Evolutionary conservation across 2,329 filamentous ascomycete genomes (phyloP), one percentile per base, ranked within the genome.

Genomic region (Curvularia sp.): DNA sequence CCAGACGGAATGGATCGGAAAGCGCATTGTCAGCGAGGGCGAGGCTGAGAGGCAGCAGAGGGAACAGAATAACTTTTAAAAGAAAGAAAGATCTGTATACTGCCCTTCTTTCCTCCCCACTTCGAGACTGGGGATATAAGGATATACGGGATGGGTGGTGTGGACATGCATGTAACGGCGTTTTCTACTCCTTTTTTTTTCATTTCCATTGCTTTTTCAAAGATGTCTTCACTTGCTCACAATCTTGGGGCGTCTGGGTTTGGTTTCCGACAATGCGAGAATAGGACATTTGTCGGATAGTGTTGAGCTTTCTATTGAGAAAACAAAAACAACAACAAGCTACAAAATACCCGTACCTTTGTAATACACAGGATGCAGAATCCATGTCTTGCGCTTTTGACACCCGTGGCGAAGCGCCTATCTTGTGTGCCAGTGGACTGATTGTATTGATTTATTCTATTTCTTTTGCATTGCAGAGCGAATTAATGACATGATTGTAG

Each of bases 1-100:
- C 77, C 96, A 91, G 19, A 93, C 94, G 73, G 94, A 98, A 78
- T 77, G 73, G 73, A 66, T 76, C 21, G 72, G 72, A 55, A 76
- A 77, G 70, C 63, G 70, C 51, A 75, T 75, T 56, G 71, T 76
- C 21, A 67, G 60, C 27, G 74, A 75, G 60, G 74, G 74, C 25
- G 74, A 76, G 61, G 67, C 67, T 8, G 74, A 77, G 63, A 64
- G 72, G 10, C 53, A 62, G 32, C 69, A 69, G 50, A 55, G 74
- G 7, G 74, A 77, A 51, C 68, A 68, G 53, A 70, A 72, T 21
- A 65, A 67, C 47, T 74, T 64, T 49, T 74, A 65, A 27, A 15
- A n/a, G 32, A 36, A 10, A 34, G 6, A 15, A 7, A 27, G 25
- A 27, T 27, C n/a, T n/a, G n/a, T n/a, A n/a, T n/a, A n/a, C n/a